Evolutionary conservation across 441 rosid species (phyloP).

Genomic region (Bruguiera hainesii): DNA sequence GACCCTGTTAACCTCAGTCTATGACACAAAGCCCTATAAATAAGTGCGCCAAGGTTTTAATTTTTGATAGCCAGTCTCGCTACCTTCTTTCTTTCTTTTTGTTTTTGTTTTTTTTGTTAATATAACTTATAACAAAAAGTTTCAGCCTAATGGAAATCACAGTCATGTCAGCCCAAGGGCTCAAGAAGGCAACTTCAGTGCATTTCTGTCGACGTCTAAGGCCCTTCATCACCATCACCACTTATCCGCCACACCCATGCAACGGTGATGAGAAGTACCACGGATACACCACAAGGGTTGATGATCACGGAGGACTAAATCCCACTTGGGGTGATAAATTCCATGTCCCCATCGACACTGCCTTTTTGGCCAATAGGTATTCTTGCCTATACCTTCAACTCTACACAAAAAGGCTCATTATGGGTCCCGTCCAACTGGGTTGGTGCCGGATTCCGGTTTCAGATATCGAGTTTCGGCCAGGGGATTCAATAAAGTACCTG

Average conservation of each 20-base stretch:
- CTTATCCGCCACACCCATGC: slow-evolving; percentile 15
- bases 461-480: slow-evolving; percentile 37
- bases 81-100: neutral
- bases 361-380: slow-evolving; percentile 32
- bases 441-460: slow-evolving; percentile 52
- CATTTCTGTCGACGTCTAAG: slow-evolving; percentile 39
- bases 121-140: neutral
- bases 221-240: slow-evolving; percentile 48
- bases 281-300: slow-evolving; percentile 33
- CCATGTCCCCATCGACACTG: slow-evolving; percentile 31
- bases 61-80: too few relatives aligned
- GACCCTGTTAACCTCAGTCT: neutral
- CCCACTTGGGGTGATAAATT: slow-evolving; percentile 60
- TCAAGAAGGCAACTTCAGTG: slow-evolving; percentile 28
- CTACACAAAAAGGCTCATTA: slow-evolving; percentile 32
- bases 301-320: slow-evolving; percentile 42
- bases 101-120: neutral
- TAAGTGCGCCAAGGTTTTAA: neutral
- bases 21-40: neutral
- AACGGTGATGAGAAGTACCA: slow-evolving; percentile 8
- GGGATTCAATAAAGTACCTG: slow-evolving; percentile 32
- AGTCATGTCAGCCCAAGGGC: slow-evolving; percentile 51
- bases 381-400: slow-evolving; percentile 33
- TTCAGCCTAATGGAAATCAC: slow-evolving; percentile 41
- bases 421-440: slow-evolving; percentile 40